Base-by-base conservation (phyloP, 805 yeast genomes). In the Spathaspora sp. region DNA sequence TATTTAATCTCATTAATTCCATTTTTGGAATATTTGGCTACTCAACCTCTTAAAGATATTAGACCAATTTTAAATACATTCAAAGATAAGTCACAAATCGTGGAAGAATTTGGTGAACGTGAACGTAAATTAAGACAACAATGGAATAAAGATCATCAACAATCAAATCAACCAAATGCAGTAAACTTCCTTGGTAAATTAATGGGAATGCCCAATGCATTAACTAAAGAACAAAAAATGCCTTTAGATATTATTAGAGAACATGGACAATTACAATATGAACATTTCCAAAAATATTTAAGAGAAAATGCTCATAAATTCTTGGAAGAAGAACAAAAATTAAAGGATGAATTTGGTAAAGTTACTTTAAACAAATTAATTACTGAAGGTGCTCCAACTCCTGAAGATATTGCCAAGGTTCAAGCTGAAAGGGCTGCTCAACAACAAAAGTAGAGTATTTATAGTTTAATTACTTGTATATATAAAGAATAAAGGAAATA, bases 21-120 rank as follows among this genome's bases (percentile, higher is more conserved):
- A 52, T 86, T 94, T 74, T 81, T 94, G 60, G 99, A 94, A 74
- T 94, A 89, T 73, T 73, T 94, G 54, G 98, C 97, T 14, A 88
- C 96, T 14, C 96, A 90, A 69, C 81, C 79, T 40, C 77, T 88
- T 60, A 81, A 81, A 68, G 99, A 94, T 69, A 94, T 94, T 50
- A 88, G 97, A 73, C 96, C 96, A 31, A 81, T 91, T 35, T 75
- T 96, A 60, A 76, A 79, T 56, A 81, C 96, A 7, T 94, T 85
- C 73, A 68, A 77, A 35, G 88, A 84, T 64, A 83, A 83, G 65
- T 67, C 75, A 50, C 69, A 85, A 44, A 82, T 93, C 49, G 83
- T 94, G 10, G 83, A 79, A 49, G 98, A 92, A 68, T 94, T 88
- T 65, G 80, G 83, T 48, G 77, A 79, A 51, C 86, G 97, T 72